Conservation (phyloP, 2,329 filamentous ascomycete species). For the Aspergillus uvarum region DNA sequence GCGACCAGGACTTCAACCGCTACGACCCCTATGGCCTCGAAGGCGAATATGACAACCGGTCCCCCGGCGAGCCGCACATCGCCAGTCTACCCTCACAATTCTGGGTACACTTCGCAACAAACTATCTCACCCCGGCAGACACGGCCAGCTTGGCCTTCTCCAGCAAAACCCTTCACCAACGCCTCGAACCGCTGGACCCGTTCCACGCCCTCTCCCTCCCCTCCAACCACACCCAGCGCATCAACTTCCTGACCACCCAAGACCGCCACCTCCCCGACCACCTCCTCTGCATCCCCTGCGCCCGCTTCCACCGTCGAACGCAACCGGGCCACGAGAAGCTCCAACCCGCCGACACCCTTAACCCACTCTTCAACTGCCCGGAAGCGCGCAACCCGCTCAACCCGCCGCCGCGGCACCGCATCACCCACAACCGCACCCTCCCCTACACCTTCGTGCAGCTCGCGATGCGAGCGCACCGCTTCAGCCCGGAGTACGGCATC, state of each 20-base stretch:
- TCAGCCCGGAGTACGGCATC: slow-evolving; percentile 51
- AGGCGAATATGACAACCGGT: slow-evolving; percentile 23
- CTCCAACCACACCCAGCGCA: slow-evolving; percentile 47
- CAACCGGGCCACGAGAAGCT: slow-evolving; percentile 55
- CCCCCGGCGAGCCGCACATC: slow-evolving; percentile 44
- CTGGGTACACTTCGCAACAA: slow-evolving; percentile 47
- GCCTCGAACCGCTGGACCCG: slow-evolving; percentile 41
- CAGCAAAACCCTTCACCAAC: slow-evolving; percentile 47
- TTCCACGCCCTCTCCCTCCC: slow-evolving; percentile 43
- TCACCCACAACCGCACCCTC: slow-evolving; percentile 56
- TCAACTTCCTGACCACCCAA: slow-evolving; percentile 53
- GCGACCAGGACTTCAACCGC: slow-evolving; percentile 32
- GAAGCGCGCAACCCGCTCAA: slow-evolving; percentile 51
- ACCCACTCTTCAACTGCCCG: slow-evolving; percentile 59
- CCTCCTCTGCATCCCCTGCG: slow-evolving; percentile 60
- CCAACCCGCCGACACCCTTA: slow-evolving; percentile 54
- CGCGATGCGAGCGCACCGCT: slow-evolving; percentile 51
- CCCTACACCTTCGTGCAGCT: slow-evolving; percentile 61
- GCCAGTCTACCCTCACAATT: slow-evolving; percentile 46
- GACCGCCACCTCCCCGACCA: slow-evolving; percentile 55
- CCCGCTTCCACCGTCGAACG: slow-evolving; percentile 55
- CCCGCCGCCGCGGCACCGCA: slow-evolving; percentile 51
- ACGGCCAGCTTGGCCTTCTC: slow-evolving; percentile 52
- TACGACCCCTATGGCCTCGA: slow-evolving; percentile 15
- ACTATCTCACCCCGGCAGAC: slow-evolving; percentile 47